phyloP scores from a whole-genome alignment of 768 basidiomycete species.

The Lactarius pseudohatsudake region DNA sequence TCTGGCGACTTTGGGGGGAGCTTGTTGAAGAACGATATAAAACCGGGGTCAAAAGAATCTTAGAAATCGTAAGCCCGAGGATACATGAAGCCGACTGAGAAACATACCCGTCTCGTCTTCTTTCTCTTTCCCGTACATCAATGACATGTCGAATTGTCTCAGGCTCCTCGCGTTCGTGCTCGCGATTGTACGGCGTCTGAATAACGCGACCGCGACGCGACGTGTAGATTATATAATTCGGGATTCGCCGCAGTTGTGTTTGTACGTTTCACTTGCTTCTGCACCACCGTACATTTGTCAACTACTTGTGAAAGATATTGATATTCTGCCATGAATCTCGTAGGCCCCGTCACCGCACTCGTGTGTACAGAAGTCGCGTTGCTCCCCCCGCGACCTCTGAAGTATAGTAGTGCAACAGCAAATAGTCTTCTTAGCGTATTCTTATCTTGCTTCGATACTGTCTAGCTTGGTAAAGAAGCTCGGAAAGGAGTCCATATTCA shows the following conservation, averaged over 20 bases:
- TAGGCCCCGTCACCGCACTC: constrained; percentile 5
- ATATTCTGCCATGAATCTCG: background rate
- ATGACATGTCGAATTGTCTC: constrained; percentile 40
- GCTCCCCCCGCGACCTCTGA: constrained; percentile 38
- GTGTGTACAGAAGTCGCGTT: constrained; percentile 40
- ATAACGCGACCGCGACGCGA: constrained; percentile 18
- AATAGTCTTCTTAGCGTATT: constrained; percentile 21
- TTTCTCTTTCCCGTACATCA: constrained; percentile 69
- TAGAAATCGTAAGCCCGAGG: background rate
- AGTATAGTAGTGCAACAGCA: constrained; percentile 38
- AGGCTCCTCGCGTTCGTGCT: background rate
- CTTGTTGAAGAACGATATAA: constrained; percentile 65
- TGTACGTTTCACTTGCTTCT: background rate
- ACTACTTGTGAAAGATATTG: background rate
- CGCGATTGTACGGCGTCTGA: no score
- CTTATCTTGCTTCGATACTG: constrained; percentile 13
- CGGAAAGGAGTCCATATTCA: constrained; percentile 20
- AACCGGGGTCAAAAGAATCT: constrained; percentile 44
- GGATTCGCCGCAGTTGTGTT: background rate
- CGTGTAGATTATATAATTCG: constrained; percentile 18
- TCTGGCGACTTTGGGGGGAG: constrained; percentile 69
- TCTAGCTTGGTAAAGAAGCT: constrained; percentile 10
- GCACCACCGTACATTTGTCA: no score
- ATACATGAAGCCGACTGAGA: background rate
- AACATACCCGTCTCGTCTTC: constrained; percentile 39